Evolutionary conservation across 176 grass and related monocot genomes (phyloP).

Genomic region (Oryza punctata): DNA sequence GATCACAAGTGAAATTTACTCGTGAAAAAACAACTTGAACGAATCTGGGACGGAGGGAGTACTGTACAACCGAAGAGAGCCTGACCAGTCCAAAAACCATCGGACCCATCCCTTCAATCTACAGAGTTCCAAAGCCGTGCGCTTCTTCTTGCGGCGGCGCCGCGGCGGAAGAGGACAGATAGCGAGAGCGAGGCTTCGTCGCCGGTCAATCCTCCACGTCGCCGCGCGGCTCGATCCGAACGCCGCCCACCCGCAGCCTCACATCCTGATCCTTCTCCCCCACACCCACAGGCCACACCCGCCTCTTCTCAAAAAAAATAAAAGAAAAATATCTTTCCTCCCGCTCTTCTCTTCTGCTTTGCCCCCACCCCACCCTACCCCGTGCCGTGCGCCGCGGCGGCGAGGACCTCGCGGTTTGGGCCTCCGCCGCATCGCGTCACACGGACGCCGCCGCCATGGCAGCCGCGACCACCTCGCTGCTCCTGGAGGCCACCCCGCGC

Average conservation of each 20-base stretch:
- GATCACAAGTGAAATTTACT: no score
- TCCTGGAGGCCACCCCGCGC: conserved; percentile 41
- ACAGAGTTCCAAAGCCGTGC: no score
- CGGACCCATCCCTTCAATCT: no score
- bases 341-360: neutral
- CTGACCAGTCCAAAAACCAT: no score
- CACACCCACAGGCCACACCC: conserved; percentile 6
- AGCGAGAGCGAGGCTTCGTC: neutral
- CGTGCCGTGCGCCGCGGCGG: no score
- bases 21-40: no score
- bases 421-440: neutral
- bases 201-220: conserved; percentile 37
- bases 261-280: conserved; percentile 10
- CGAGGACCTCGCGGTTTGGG: neutral
- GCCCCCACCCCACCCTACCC: neutral
- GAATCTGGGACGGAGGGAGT: no score
- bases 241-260: conserved; percentile 21
- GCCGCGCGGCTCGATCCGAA: neutral
- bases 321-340: conserved; percentile 36
- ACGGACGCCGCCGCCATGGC: conserved; percentile 30
- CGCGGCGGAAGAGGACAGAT: neutral
- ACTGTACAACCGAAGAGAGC: no score
- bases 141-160: neutral
- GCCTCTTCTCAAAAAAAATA: conserved; percentile 30
- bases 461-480: conserved; percentile 29